These are phyloP conservation scores for Piper longum DNA, from an alignment of 164 flowering plant species.

Conservation along the genomic window DNA sequence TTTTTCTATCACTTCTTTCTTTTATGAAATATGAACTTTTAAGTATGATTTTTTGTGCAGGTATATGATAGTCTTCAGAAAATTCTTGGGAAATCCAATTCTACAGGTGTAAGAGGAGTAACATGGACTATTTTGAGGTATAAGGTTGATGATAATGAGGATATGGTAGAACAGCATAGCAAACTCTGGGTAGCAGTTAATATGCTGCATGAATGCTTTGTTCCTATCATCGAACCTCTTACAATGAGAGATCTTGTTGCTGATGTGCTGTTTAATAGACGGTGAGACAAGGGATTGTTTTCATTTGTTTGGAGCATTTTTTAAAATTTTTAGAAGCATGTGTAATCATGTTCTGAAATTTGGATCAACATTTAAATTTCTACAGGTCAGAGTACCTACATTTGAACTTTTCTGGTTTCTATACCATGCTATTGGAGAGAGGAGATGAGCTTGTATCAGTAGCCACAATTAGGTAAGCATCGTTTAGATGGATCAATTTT, in stretches of 20 bases:
- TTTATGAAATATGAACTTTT: not conserved
- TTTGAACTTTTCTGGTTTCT: conserved; percentile 66
- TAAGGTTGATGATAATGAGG: conserved; percentile 21
- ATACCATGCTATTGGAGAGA: conserved; percentile 59
- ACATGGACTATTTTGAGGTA: conserved; percentile 56
- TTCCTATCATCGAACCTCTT: conserved; percentile 37
- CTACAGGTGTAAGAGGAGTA: conserved; percentile 34
- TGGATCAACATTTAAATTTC: no score
- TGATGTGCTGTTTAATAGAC: conserved; percentile 1
- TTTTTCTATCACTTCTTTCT: not conserved
- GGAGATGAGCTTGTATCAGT: conserved; percentile 57
- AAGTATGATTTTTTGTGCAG: conserved; percentile 24
- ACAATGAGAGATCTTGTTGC: conserved; percentile 10
- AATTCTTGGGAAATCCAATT: conserved; percentile 37
- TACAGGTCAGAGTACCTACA: conserved; percentile 55
- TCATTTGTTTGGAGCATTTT: no score
- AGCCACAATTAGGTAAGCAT: conserved; percentile 54
- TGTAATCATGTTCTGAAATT: no score
- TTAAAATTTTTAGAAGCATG: no score
- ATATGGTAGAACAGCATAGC: conserved; percentile 25
- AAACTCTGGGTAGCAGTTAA: conserved; percentile 56
- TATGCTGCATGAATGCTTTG: conserved; percentile 84
- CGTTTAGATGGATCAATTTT: no score
- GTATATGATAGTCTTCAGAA: conserved; percentile 35
- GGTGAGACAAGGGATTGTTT: not conserved